Base-by-base conservation (phyloP, 768 basidiomycete genomes). In the Macrocybe gigantea region DNA sequence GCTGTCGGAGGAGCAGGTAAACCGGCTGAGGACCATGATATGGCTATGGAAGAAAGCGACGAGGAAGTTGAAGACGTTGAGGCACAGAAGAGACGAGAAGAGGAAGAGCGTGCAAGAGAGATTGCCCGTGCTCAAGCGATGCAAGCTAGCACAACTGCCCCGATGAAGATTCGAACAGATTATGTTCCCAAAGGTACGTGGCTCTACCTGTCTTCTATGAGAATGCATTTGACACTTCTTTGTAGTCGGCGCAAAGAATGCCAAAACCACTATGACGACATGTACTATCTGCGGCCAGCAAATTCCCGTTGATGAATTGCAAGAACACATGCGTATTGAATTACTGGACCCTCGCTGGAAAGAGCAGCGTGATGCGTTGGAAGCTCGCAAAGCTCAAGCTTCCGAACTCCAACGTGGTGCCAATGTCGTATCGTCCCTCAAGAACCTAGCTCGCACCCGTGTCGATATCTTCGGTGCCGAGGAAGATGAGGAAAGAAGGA, bases 321-420 rank as follows among this genome's bases (percentile, higher is more conserved):
- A 95, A 56, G 94, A 98, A 63, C 96, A 98, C 65, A 93, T 97
- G 82, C 90, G 96, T 57, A 98, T 98, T 61, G 96, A 99, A 63
- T 67, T 97, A 52, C 79, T 99, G 56, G 96, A 99, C 68, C 96
- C 96, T 37, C 83, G 86, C 64, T 99, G 95, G 94, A 97, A 97
- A 65, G 92, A 93, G 53, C 92, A 95, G 63, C 88, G 95, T 54
- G 87, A 93, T 59, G 78, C 70, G 8, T 69, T 94, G 57, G 96
- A 99, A 63, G 79, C 85, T 33, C 88, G 94, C 63, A 91, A 92
- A 61, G 87, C 88, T 5, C 88, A 92, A 60, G 85, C 88, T 5
- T 88, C 88, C 12, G 90, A 93, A 59, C 72, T 93, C 13, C 83
- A 93, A 60, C 82, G 85, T 45, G 91, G 93, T 54, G 93, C 96